These are phyloP conservation scores for Microbotryomycetes sp. DNA, from an alignment of 1,284 basidiomycete genomes.

Conservation along the genomic window DNA sequence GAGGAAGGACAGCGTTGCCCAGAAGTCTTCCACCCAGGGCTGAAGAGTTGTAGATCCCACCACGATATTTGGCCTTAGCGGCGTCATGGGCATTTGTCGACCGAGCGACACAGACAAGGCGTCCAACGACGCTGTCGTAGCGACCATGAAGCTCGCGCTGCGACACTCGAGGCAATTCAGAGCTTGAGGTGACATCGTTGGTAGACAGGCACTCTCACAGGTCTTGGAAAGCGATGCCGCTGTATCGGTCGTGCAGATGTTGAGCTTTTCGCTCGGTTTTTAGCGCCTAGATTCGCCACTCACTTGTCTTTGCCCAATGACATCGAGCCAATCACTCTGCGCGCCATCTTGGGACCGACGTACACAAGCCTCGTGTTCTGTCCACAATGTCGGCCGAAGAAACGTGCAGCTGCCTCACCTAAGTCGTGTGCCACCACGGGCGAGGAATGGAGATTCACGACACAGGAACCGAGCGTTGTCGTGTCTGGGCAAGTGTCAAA, in stretches of 20 bases:
- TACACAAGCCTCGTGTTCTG: slow-evolving; percentile 8
- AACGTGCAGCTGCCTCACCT: slow-evolving; percentile 10
- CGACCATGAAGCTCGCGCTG: slow-evolving; percentile 19
- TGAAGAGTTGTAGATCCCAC: background rate
- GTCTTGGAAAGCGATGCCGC: slow-evolving; percentile 15
- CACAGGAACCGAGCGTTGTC: background rate
- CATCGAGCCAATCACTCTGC: slow-evolving; percentile 6
- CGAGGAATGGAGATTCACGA: slow-evolving; percentile 7
- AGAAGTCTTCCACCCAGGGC: slow-evolving; percentile 18
- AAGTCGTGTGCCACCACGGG: slow-evolving; percentile 1
- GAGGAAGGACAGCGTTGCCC: background rate
- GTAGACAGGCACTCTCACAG: background rate
- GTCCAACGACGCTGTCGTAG: slow-evolving; percentile 12
- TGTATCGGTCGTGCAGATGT: background rate
- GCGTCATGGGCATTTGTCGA: slow-evolving; percentile 8
- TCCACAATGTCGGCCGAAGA: slow-evolving; percentile 10
- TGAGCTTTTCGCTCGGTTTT: too few relatives aligned
- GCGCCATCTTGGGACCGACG: background rate
- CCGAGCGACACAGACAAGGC: slow-evolving; percentile 1
- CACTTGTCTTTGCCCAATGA: slow-evolving; percentile 3
- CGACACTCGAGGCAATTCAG: background rate
- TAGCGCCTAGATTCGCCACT: background rate
- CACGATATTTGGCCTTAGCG: slow-evolving; percentile 14
- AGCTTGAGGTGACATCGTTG: too few relatives aligned
- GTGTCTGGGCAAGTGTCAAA: background rate